Conservation (phyloP, 2,329 filamentous ascomycete genomes). For the Aspergillus uvarum region DNA sequence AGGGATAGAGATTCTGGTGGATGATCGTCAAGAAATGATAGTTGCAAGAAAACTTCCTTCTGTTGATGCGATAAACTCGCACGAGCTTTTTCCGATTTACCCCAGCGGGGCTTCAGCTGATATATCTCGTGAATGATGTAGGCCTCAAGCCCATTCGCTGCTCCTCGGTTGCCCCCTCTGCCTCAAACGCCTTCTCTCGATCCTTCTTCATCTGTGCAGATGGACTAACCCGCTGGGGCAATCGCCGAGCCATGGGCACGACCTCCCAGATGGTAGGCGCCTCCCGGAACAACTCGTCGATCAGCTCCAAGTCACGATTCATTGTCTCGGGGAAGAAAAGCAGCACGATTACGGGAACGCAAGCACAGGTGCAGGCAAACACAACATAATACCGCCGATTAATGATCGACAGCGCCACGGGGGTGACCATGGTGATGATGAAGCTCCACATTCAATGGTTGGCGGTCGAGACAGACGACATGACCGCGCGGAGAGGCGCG, state of each 20-base stretch:
- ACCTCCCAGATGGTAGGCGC: slow-evolving; percentile 22
- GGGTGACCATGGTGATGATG: slow-evolving; percentile 64
- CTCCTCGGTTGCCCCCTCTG: neutral
- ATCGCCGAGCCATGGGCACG: slow-evolving; percentile 22
- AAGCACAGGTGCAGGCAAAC: slow-evolving; percentile 47
- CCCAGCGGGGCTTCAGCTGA: no score
- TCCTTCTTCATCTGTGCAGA: neutral
- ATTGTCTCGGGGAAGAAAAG: slow-evolving; percentile 61
- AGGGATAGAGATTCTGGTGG: no score
- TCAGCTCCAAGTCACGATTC: slow-evolving; percentile 62
- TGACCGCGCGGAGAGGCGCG: slow-evolving; percentile 54
- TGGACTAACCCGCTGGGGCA: slow-evolving; percentile 19
- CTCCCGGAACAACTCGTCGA: slow-evolving; percentile 60
- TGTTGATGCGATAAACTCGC: no score
- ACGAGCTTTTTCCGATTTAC: no score
- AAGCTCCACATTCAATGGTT: slow-evolving; percentile 63
- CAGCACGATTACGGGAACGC: slow-evolving; percentile 51
- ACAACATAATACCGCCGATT: slow-evolving; percentile 55
- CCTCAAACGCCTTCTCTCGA: neutral
- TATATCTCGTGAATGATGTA: no score
- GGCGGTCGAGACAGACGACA: slow-evolving; percentile 61
- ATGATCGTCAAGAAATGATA: no score
- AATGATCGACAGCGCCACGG: slow-evolving; percentile 56
- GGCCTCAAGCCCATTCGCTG: neutral
- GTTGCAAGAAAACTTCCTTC: no score